Percentiles rank a stretch among this genome's conserved stretches.
Conservation (phyloP, 2,329 filamentous ascomycete genomes). For the Trichoderma sp. region DNA sequence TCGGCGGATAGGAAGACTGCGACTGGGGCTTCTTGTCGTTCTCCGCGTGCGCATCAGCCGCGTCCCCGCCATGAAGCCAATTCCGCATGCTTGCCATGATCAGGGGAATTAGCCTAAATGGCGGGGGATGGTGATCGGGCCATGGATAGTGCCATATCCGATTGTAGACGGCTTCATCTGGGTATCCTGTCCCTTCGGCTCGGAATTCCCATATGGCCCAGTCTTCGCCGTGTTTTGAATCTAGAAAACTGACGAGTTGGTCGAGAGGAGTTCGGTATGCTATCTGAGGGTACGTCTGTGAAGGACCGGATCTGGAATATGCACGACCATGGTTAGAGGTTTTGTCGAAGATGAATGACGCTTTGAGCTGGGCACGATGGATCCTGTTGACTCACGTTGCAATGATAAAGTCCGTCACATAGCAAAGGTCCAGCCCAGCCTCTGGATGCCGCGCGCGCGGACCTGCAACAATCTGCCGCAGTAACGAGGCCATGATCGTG, state of each 20-base stretch:
- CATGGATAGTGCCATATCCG: slow-evolving; percentile 90
- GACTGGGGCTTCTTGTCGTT: background rate
- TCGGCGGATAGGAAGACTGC: background rate
- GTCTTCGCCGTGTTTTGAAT: slow-evolving; percentile 74
- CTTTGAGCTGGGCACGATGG: background rate
- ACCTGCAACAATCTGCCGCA: slow-evolving; percentile 88
- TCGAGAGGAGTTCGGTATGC: slow-evolving; percentile 94
- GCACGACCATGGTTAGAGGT: background rate
- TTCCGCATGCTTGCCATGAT: slow-evolving; percentile 92
- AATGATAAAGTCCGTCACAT: slow-evolving; percentile 80
- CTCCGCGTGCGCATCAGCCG: slow-evolving; percentile 19
- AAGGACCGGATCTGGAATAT: slow-evolving; percentile 75
- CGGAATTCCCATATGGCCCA: slow-evolving; percentile 99
- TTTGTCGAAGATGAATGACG: background rate
- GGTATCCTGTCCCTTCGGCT: slow-evolving; percentile 93
- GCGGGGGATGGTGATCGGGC: slow-evolving; percentile 95
- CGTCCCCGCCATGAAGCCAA: slow-evolving; percentile 64
- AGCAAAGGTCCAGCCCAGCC: slow-evolving; percentile 89
- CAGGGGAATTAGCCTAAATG: slow-evolving; percentile 82
- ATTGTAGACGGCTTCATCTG: slow-evolving; percentile 81
- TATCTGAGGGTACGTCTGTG: slow-evolving; percentile 81
- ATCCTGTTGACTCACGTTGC: slow-evolving; percentile 47
- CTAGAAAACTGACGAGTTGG: slow-evolving; percentile 81
- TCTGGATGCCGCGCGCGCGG: slow-evolving; percentile 82
- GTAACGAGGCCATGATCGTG: slow-evolving; percentile 59